These are phyloP conservation scores for Spizellomyces sp. DNA, from an alignment of 192 early-diverging fungal species.

Conservation along the genomic window DNA sequence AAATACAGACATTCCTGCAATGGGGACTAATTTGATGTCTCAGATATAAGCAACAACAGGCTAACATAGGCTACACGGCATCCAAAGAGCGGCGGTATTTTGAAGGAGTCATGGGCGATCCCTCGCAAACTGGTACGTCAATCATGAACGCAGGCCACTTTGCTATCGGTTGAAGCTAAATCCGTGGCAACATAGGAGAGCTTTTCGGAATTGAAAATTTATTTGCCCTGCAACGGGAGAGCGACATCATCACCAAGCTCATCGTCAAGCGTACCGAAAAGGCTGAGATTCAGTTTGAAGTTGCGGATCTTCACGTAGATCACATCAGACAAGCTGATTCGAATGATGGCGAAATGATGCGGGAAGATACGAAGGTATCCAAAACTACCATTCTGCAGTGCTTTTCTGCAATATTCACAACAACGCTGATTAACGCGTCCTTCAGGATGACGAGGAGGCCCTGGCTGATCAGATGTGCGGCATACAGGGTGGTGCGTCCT, in stretches of 20 bases:
- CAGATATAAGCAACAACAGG: no score
- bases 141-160: not conserved
- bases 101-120: slow-evolving; percentile 5
- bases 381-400: no score
- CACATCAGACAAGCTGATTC: not conserved
- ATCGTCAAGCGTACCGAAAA: slow-evolving; percentile 4
- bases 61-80: no score
- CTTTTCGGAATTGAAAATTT: slow-evolving; percentile 8
- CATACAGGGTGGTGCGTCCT: no score
- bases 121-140: not conserved
- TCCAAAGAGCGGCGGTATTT: no score
- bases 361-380: not conserved
- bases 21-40: no score
- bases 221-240: slow-evolving; percentile 4
- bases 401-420: no score
- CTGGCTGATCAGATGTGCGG: no score
- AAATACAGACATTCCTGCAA: no score
- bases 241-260: not conserved
- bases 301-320: not conserved
- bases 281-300: not conserved
- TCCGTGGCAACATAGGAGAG: not conserved
- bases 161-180: not conserved
- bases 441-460: no score
- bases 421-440: no score
- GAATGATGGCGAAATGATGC: not conserved